Conservation (phyloP, 2,329 filamentous ascomycete species). For the Xylaria multiplex region DNA sequence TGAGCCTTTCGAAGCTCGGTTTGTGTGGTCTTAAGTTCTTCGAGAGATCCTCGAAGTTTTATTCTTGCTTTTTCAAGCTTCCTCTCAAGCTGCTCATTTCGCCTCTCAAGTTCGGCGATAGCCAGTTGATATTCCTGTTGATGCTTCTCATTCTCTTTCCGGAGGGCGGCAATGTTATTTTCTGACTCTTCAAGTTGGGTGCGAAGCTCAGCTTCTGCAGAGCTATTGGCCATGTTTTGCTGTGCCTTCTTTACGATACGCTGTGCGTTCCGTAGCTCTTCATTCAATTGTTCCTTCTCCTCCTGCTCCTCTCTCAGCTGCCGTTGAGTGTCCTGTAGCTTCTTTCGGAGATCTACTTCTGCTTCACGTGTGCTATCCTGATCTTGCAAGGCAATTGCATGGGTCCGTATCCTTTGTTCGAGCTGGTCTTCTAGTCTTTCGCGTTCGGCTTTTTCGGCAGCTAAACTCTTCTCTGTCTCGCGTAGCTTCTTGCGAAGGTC, state of each 20-base stretch:
- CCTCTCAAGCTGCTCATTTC: conserved; percentile 73
- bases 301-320: conserved; percentile 47
- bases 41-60: conserved; percentile 75
- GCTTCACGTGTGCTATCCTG: conserved; percentile 47
- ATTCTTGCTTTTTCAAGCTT: conserved; percentile 75
- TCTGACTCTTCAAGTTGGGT: conserved; percentile 47
- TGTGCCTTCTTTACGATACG: conserved; percentile 45
- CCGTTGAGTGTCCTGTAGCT: conserved; percentile 47
- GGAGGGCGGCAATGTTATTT: conserved; percentile 52
- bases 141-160: conserved; percentile 58
- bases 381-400: conserved; percentile 46
- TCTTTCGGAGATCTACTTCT: conserved; percentile 49
- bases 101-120: conserved; percentile 68
- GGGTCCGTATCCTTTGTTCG: conserved; percentile 47
- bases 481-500: conserved; percentile 56
- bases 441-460: conserved; percentile 47
- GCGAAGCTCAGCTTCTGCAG: conserved; percentile 46
- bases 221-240: conserved; percentile 38
- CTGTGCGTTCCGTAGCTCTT: conserved; percentile 50
- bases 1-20: conserved; percentile 56
- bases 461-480: conserved; percentile 49
- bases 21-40: conserved; percentile 74
- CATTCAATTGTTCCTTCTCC: conserved; percentile 49
- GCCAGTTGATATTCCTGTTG: conserved; percentile 62
- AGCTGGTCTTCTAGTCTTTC: conserved; percentile 50